Evolutionary conservation across 2,329 filamentous ascomycete species (phyloP).

Genomic region (Lachnum nothofagi): DNA sequence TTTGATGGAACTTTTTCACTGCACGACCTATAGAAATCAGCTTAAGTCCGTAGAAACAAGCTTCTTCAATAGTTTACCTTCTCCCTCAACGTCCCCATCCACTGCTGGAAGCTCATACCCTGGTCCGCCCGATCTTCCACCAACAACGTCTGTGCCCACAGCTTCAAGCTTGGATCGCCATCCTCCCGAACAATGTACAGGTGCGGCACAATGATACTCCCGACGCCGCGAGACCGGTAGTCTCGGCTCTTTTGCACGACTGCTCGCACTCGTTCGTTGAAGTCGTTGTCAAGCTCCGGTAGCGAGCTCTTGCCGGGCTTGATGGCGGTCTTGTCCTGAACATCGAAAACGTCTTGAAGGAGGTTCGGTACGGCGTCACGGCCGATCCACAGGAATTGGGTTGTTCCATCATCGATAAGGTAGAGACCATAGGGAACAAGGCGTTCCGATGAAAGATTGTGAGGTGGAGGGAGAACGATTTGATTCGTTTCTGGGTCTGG

Average conservation of each 20-base stretch:
- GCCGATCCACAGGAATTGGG: constrained; percentile 95
- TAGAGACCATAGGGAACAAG: constrained; percentile 89
- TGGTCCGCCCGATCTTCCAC: constrained; percentile 95
- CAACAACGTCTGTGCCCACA: constrained; percentile 94
- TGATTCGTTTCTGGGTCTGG: constrained; percentile 82
- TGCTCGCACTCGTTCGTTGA: constrained; percentile 87
- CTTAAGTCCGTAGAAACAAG: constrained; percentile 20
- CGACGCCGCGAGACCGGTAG: constrained; percentile 78
- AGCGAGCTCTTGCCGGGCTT: constrained; percentile 86
- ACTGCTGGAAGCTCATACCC: constrained; percentile 86
- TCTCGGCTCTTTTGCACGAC: constrained; percentile 91
- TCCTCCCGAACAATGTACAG: constrained; percentile 93
- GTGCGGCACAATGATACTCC: constrained; percentile 87
- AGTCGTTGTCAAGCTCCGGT: constrained; percentile 87
- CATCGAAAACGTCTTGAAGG: constrained; percentile 82
- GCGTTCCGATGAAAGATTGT: constrained; percentile 83
- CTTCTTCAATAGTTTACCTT: constrained; percentile 61
- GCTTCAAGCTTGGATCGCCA: constrained; percentile 86
- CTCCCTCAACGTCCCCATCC: constrained; percentile 85
- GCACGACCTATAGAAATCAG: constrained; percentile 30
- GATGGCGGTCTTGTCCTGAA: constrained; percentile 74
- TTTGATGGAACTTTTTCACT: constrained; percentile 19
- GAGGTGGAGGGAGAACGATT: constrained; percentile 75
- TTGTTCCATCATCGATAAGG: constrained; percentile 94
- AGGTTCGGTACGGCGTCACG: constrained; percentile 88